phyloP scores from a whole-genome alignment of 495 filamentous ascomycete genomes.

The Ramalina intermedia region DNA sequence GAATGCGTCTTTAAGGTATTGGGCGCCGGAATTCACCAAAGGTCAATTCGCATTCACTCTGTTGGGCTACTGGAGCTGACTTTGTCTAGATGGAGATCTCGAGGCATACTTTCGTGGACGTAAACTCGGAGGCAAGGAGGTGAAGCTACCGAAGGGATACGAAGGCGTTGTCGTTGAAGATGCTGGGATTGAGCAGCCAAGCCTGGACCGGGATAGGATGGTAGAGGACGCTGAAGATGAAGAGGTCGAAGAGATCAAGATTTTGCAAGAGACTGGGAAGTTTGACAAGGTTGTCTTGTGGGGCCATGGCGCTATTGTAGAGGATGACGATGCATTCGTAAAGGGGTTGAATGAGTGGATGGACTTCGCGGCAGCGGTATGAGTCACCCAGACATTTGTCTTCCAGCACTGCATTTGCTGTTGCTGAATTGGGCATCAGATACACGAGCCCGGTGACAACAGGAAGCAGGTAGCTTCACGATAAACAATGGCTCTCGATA shows the following conservation, averaged over 20 bases:
- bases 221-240: constrained; percentile 30
- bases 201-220: constrained; percentile 11
- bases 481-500: neutral
- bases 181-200: constrained; percentile 24
- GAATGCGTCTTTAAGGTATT: constrained; percentile 51
- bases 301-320: constrained; percentile 62
- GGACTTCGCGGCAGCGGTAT: constrained; percentile 49
- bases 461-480: neutral
- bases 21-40: constrained; percentile 41
- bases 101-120: constrained; percentile 72
- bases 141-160: constrained; percentile 64
- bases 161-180: constrained; percentile 39
- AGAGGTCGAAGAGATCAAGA: constrained; percentile 38
- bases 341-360: constrained; percentile 75
- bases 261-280: constrained; percentile 45
- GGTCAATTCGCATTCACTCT: constrained; percentile 18
- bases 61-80: neutral
- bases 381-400: neutral
- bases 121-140: constrained; percentile 52
- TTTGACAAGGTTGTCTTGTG: constrained; percentile 74
- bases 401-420: neutral
- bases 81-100: constrained; percentile 26
- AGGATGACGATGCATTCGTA: constrained; percentile 55
- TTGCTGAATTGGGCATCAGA: constrained; percentile 1
- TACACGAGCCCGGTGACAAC: constrained; percentile 1